Evolutionary conservation across 164 flowering plant species (phyloP), one percentile per base, ranked within the genome.

Genomic region (Euptelea pleiosperma): DNA sequence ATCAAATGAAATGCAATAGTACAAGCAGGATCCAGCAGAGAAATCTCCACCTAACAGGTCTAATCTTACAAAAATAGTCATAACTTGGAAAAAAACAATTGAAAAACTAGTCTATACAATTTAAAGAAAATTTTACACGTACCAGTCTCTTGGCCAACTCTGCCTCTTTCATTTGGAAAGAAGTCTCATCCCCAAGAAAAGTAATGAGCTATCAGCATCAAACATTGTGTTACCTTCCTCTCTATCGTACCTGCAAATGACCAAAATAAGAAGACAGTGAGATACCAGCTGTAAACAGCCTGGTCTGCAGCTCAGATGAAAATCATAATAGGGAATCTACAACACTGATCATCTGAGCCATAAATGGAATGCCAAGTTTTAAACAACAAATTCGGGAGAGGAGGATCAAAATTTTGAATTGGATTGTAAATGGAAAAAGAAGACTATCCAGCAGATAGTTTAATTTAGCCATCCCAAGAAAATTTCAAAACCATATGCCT

Each of bases 101-200:
- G 6, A 3, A 30, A 22, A 57, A 10, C 14, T 21, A 2, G 31
- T n/a, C n/a, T 18, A 29, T 19, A 25, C 19, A 50, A 55, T 9
- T 41, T 3, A 33, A 11, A 15, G 6, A 9, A 52, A 34, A 49
- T 22, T 24, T 12, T 16, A 36, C 29, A 61, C 75, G 29, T 79
- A 93, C 99, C 95, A 86, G 69, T 77, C 70, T 83, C 65, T 88
- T 93, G 7, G 95, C 83, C 75, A 90, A 64, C 61, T 93, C 96
- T 36, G 86, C 80, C 69, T 91, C 92, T 68, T 90, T 93, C 79
- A 86, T 93, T 57, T 81, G 84, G 52, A 78, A 79, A 47, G 95
- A 75, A 33, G 86, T 82, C 31, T 90, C 99, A 69, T 86, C 95
- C 43, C 89, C 97, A 64, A 80, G 76, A 77, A 86, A 51, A 78